Percentiles rank a stretch among this genome's conserved stretches.
These are phyloP conservation scores for Lignosus rhinocerotis DNA, from an alignment of 1,284 basidiomycete genomes.

Conservation along the genomic window DNA sequence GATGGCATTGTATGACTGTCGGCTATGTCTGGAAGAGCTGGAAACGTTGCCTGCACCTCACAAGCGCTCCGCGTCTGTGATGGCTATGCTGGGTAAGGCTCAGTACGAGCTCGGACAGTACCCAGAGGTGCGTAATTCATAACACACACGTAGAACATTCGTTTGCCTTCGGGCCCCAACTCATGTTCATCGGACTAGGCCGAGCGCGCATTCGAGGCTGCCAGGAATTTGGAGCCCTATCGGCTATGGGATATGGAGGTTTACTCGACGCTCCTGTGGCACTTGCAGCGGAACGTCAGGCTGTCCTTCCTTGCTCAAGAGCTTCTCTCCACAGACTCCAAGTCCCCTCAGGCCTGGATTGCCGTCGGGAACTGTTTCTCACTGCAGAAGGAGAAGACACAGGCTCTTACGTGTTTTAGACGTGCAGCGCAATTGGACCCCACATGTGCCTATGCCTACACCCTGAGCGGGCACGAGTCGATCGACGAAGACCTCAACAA, in stretches of 20 bases:
- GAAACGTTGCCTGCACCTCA: constrained; percentile 77
- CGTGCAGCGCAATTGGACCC: constrained; percentile 85
- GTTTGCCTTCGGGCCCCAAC: constrained; percentile 13
- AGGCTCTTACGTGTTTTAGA: constrained; percentile 90
- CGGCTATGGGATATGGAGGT: constrained; percentile 89
- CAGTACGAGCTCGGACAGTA: constrained; percentile 90
- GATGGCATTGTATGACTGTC: constrained; percentile 75
- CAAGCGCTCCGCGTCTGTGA: constrained; percentile 73
- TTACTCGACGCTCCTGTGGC: constrained; percentile 94
- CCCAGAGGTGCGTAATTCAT: constrained; percentile 62
- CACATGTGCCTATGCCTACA: constrained; percentile 88
- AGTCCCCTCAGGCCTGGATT: constrained; percentile 90
- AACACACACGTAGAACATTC: neutral
- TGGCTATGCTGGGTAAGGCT: constrained; percentile 81
- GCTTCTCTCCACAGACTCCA: constrained; percentile 78
- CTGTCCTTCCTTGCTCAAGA: constrained; percentile 91
- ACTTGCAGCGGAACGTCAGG: constrained; percentile 77
- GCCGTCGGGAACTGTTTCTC: constrained; percentile 93
- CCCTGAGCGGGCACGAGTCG: constrained; percentile 91
- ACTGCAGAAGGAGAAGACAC: constrained; percentile 85
- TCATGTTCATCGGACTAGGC: constrained; percentile 50
- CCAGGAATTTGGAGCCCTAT: constrained; percentile 82
- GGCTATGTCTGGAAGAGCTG: constrained; percentile 72
- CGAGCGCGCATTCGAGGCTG: constrained; percentile 81
- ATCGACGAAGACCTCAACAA: constrained; percentile 91